Evolutionary conservation across 2,329 filamentous ascomycete species (phyloP), one percentile per base, ranked within the genome.

Genomic region (Pseudogymnoascus sp.): DNA sequence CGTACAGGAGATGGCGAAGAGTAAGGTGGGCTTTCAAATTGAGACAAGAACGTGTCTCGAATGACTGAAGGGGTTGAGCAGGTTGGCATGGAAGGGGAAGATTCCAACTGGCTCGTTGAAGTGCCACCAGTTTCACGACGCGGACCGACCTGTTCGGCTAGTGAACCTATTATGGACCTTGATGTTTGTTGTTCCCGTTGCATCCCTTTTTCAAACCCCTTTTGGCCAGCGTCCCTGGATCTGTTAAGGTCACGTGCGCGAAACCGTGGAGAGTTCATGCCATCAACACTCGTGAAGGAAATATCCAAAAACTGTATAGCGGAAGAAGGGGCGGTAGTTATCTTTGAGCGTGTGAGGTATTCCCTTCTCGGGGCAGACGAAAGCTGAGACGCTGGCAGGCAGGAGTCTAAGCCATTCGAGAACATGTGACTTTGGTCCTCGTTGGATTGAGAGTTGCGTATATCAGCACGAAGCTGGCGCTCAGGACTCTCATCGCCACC

Each of bases 401-500:
- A 35, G 49, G 49, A 59, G 14, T 60, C 61, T 14, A 33, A 38
- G 33, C 3, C 31, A 16, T 52, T 35, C 43, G 41, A 52, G 59
- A 55, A 49, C 60, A 63, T 49, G 45, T 45, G 37, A 37, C 43
- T 66, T 62, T 12, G 68, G 69, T 59, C 67, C 67, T n/a, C 61
- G 61, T 60, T 64, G 66, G 12, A 64, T 66, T 14, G 61, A 67
- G 33, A 66, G 43, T 3, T 28, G 21, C 38, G 40, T 12, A 65
- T 28, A 38, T 68, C 66, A 12, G 65, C 64, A n/a, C 65, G 64
- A 31, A 65, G 35, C 45, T 68, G 66, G 75, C 76, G 33, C 76
- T 79, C 64, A 71, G 75, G 14, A 76, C 79, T 60, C 74, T 75
- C 59, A 78, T 79, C 67, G 71, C 70, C 37, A 77, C 78, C 61